Conservation (phyloP, 23 red algal genomes). For the Gracilaria domingensis region DNA sequence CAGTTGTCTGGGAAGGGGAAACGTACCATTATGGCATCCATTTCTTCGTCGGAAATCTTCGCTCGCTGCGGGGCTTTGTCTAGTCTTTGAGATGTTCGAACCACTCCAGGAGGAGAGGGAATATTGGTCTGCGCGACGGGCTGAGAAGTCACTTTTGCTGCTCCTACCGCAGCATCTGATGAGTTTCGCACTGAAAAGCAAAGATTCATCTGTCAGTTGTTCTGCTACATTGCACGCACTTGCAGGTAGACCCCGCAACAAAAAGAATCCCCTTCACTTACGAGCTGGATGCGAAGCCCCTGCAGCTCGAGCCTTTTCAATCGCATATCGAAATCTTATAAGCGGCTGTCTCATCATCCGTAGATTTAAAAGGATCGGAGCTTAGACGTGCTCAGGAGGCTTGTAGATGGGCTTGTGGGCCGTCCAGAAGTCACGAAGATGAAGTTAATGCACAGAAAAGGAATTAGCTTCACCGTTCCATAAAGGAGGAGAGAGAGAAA, state of each 20-base stretch:
- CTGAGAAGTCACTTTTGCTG: background rate
- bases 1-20: no score
- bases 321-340: conserved; percentile 68
- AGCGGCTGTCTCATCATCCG: conserved; percentile 59
- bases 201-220: background rate
- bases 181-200: background rate
- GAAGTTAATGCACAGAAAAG: no score
- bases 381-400: background rate
- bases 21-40: conserved; percentile 68
- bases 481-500: no score
- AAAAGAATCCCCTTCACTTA: conserved; percentile 1
- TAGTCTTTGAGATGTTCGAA: conserved; percentile 39
- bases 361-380: background rate
- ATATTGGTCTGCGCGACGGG: background rate
- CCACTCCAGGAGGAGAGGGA: conserved; percentile 34
- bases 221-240: no score
- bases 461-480: no score
- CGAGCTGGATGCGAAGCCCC: conserved; percentile 27
- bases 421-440: background rate
- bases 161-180: background rate
- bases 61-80: conserved; percentile 36
- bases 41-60: conserved; percentile 45
- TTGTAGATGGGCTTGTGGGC: background rate
- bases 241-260: background rate
- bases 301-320: conserved; percentile 59